These are phyloP conservation scores for Condylostoma magnum DNA, from an alignment of 169 alveolate genomes.

Conservation along the genomic window DNA sequence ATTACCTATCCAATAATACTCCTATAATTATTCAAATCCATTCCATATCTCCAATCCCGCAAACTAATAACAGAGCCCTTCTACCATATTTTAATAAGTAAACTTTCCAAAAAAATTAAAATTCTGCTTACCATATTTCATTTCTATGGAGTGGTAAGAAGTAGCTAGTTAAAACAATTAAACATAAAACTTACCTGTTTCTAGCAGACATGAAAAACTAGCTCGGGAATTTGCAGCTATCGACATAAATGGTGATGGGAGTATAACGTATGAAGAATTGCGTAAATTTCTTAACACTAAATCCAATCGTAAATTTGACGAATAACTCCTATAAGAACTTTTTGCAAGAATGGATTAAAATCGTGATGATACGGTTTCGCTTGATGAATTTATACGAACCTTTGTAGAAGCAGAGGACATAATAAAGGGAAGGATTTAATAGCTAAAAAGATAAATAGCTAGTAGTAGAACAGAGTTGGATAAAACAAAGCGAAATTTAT, in stretches of 20 bases:
- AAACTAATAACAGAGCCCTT: too few species aligned
- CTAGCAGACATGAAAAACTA: conserved; percentile 4
- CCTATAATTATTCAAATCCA: too few species aligned
- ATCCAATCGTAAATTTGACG: conserved; percentile 1
- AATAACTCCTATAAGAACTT: background rate
- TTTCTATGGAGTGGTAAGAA: too few species aligned
- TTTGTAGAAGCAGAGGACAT: conserved; percentile 27
- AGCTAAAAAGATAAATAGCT: conserved; percentile 24
- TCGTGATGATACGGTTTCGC: background rate
- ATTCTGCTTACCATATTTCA: too few species aligned
- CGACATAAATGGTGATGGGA: background rate
- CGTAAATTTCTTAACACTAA: background rate
- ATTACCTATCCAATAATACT: too few species aligned
- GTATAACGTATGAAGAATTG: conserved; percentile 18
- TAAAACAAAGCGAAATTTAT: conserved; percentile 26
- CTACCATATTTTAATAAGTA: too few species aligned
- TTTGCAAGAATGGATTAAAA: conserved; percentile 24
- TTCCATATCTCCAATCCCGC: too few species aligned
- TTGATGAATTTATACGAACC: conserved; percentile 9
- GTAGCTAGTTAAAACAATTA: too few species aligned
- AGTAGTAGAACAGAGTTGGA: conserved; percentile 22
- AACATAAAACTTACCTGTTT: too few species aligned
- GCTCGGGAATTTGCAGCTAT: conserved; percentile 4
- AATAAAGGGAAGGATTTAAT: conserved; percentile 32
- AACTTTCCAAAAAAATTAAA: too few species aligned